phyloP scores from a whole-genome alignment of 75 land plant genomes.

The Sequoiadendron giganteum region DNA sequence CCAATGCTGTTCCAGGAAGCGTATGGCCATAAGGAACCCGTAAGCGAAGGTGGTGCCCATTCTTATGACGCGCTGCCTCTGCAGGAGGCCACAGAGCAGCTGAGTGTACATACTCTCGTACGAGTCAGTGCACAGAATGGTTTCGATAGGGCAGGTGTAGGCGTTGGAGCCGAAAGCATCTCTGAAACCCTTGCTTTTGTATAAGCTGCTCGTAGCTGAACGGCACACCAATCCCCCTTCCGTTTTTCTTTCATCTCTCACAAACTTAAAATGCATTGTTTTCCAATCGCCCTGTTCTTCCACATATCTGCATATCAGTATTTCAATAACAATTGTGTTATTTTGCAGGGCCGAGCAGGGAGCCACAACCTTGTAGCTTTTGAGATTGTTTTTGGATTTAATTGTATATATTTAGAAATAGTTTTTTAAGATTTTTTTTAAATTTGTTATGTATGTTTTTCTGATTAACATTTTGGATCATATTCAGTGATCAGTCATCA shows the following conservation, averaged over 20 bases:
- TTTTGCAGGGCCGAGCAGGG: too few species aligned
- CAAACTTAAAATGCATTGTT: slow-evolving; percentile 25
- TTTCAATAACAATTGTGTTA: too few species aligned
- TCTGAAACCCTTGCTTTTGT: slow-evolving; percentile 50
- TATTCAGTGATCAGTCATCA: too few species aligned
- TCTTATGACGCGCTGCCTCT: slow-evolving; percentile 42
- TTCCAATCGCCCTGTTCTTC: slow-evolving; percentile 38
- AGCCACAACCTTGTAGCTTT: too few species aligned
- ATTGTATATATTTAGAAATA: too few species aligned
- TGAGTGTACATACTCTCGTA: slow-evolving; percentile 66
- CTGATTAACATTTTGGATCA: too few species aligned
- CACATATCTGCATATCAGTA: slow-evolving; percentile 3
- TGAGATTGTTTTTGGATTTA: too few species aligned
- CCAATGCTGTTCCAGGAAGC: slow-evolving; percentile 58
- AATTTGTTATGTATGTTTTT: too few species aligned
- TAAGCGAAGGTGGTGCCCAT: slow-evolving; percentile 58
- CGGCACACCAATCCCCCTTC: slow-evolving; percentile 27
- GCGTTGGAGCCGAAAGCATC: slow-evolving; percentile 34
- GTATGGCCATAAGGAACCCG: slow-evolving; percentile 48
- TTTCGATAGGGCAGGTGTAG: slow-evolving; percentile 51
- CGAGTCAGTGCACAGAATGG: slow-evolving; percentile 49
- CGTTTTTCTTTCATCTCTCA: slow-evolving; percentile 26
- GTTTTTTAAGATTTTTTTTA: too few species aligned
- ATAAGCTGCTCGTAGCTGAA: slow-evolving; percentile 60
- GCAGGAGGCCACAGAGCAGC: slow-evolving; percentile 18